phyloP scores from a whole-genome alignment of 352 stramenopile genomes.

The Plasmopara muralis region DNA sequence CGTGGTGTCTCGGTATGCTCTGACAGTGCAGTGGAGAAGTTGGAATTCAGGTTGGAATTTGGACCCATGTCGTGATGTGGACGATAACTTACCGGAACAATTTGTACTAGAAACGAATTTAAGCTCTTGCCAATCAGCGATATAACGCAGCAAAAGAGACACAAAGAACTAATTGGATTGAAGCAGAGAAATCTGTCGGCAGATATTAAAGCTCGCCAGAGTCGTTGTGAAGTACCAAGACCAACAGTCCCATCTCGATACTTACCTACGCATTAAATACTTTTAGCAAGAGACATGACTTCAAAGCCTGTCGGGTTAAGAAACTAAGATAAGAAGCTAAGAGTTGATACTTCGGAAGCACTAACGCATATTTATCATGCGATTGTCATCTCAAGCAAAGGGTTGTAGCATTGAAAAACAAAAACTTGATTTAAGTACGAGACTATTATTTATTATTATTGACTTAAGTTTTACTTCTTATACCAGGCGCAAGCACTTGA shows the following conservation, averaged over 20 bases:
- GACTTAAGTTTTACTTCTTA: no score
- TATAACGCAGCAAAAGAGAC: no score
- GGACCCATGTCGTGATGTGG: neutral
- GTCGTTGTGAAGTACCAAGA: neutral
- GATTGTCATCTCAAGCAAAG: no score
- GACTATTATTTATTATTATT: no score
- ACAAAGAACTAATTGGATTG: neutral
- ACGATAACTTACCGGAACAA: neutral
- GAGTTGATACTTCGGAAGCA: no score
- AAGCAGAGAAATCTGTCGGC: neutral
- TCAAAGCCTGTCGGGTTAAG: neutral
- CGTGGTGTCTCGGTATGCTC: constrained; percentile 31
- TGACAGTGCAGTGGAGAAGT: constrained; percentile 43
- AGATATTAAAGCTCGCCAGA: neutral
- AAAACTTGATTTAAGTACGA: no score
- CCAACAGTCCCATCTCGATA: neutral
- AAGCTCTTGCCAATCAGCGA: neutral
- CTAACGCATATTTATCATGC: no score
- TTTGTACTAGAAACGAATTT: neutral
- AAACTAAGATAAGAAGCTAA: no score
- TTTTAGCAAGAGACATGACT: neutral
- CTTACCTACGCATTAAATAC: neutral
- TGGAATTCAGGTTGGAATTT: constrained; percentile 9
- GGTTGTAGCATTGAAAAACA: no score
- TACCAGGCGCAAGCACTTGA: no score